Evolutionary conservation across 176 grass and related monocot genomes (phyloP).

Genomic region (Sorghum bicolor): DNA sequence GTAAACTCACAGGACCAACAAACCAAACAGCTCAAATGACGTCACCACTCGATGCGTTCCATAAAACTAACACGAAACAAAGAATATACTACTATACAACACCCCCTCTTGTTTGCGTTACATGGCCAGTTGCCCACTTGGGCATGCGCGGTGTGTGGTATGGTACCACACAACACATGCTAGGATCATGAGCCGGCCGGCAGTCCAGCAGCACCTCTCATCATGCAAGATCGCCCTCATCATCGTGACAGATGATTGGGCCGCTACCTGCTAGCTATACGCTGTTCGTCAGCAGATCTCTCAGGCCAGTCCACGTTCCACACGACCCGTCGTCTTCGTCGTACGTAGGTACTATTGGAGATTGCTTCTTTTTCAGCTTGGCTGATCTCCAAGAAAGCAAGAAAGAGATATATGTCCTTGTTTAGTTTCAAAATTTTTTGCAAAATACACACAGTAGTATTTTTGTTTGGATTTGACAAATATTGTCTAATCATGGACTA

Average conservation of each 20-base stretch:
- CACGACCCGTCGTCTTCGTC: not conserved
- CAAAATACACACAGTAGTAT: too few species aligned
- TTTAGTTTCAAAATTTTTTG: too few species aligned
- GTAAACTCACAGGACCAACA: not conserved
- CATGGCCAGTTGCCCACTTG: conserved; percentile 27
- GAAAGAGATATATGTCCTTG: too few species aligned
- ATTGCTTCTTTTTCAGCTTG: not conserved
- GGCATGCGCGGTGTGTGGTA: not conserved
- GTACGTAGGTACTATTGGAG: not conserved
- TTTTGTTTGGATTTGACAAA: too few species aligned
- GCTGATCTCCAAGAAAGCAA: conserved; percentile 8
- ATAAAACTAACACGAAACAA: not conserved
- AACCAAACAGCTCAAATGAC: not conserved
- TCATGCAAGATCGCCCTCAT: not conserved
- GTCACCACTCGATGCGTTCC: not conserved
- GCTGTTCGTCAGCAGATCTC: conserved; percentile 32
- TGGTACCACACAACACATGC: not conserved
- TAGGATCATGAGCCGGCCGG: not conserved
- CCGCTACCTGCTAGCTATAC: not conserved
- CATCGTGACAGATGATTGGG: conserved; percentile 29
- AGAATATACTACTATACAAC: not conserved
- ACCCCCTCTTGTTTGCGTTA: not conserved
- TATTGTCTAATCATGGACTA: too few species aligned
- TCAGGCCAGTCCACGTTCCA: not conserved
- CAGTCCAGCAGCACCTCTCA: not conserved